A percentile compares a stretch with the other conserved stretches of the same genome.
These are phyloP conservation scores for Ramichloridium luteum DNA, from an alignment of 2,329 filamentous ascomycete species.

Conservation along the genomic window DNA sequence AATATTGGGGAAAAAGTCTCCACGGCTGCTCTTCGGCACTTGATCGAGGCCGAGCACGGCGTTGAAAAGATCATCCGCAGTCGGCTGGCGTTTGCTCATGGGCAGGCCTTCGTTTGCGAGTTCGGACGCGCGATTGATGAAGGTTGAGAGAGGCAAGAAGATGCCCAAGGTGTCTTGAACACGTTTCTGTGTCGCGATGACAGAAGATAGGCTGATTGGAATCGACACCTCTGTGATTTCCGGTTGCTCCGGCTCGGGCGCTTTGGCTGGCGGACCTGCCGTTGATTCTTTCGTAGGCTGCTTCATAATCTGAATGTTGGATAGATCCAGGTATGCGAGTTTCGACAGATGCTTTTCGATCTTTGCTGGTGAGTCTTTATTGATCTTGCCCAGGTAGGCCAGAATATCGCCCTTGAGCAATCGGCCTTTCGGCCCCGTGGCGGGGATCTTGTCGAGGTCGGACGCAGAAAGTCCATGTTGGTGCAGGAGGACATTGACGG, in stretches of 20 bases:
- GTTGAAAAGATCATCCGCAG: slow-evolving; percentile 76
- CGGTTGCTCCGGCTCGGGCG: slow-evolving; percentile 31
- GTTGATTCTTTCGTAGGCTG: no score
- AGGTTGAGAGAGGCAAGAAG: slow-evolving; percentile 71
- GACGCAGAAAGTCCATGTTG: slow-evolving; percentile 63
- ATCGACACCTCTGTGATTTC: slow-evolving; percentile 51
- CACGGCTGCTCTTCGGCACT: slow-evolving; percentile 41
- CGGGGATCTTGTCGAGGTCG: slow-evolving; percentile 68
- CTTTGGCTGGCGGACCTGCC: slow-evolving; percentile 10
- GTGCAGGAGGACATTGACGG: slow-evolving; percentile 70
- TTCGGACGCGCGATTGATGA: slow-evolving; percentile 73
- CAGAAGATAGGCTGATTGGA: slow-evolving; percentile 65
- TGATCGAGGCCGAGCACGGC: slow-evolving; percentile 63
- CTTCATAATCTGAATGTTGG: slow-evolving; percentile 74
- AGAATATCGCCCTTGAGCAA: slow-evolving; percentile 92
- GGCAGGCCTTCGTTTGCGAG: slow-evolving; percentile 82
- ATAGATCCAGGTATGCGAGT: slow-evolving; percentile 76
- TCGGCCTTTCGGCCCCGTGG: slow-evolving; percentile 76
- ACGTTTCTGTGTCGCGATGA: slow-evolving; percentile 68
- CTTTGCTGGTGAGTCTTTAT: slow-evolving; percentile 56
- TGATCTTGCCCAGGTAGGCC: slow-evolving; percentile 71
- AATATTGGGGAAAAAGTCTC: slow-evolving; percentile 61
- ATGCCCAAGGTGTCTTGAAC: slow-evolving; percentile 67
- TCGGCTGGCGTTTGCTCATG: slow-evolving; percentile 51
- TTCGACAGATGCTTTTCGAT: slow-evolving; percentile 61